Evolutionary conservation across 257 asterid species (phyloP).

Genomic region (Gentiana straminea): DNA sequence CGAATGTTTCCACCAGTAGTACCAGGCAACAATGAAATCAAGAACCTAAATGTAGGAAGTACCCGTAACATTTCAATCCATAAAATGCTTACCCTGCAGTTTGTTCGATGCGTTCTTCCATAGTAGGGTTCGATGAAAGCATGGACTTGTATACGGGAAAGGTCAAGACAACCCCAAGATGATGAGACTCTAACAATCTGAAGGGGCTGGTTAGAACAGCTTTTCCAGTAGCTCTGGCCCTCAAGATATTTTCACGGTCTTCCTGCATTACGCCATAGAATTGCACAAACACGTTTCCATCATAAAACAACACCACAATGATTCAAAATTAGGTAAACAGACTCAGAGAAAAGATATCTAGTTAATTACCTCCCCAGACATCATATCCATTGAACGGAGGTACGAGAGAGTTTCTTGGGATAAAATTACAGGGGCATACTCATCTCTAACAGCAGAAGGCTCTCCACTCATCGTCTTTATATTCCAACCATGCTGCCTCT

Average conservation of each 20-base stretch:
- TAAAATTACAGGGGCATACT: conserved; percentile 84
- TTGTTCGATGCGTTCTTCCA: conserved; percentile 54
- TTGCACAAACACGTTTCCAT: conserved; percentile 2
- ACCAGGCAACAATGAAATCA: neutral
- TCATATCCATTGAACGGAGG: conserved; percentile 82
- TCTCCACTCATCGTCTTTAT: conserved; percentile 77
- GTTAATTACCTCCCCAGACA: conserved; percentile 83
- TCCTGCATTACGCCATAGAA: conserved; percentile 37
- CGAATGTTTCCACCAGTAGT: neutral
- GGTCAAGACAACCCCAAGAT: conserved; percentile 91
- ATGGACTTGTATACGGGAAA: conserved; percentile 72
- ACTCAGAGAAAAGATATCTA: neutral
- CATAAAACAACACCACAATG: neutral
- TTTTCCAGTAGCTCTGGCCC: conserved; percentile 87
- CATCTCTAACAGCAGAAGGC: conserved; percentile 78
- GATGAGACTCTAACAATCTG: conserved; percentile 62
- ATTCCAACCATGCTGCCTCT: conserved; percentile 72
- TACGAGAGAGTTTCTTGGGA: conserved; percentile 89
- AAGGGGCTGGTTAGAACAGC: conserved; percentile 94
- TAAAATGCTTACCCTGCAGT: conserved; percentile 62
- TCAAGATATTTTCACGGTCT: conserved; percentile 84
- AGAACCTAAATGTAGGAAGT: conserved; percentile 2
- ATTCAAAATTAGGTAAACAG: neutral
- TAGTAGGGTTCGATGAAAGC: conserved; percentile 58
- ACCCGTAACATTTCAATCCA: neutral